Base-by-base conservation (phyloP, 768 basidiomycete genomes). In the Mycena sanguinolenta region DNA sequence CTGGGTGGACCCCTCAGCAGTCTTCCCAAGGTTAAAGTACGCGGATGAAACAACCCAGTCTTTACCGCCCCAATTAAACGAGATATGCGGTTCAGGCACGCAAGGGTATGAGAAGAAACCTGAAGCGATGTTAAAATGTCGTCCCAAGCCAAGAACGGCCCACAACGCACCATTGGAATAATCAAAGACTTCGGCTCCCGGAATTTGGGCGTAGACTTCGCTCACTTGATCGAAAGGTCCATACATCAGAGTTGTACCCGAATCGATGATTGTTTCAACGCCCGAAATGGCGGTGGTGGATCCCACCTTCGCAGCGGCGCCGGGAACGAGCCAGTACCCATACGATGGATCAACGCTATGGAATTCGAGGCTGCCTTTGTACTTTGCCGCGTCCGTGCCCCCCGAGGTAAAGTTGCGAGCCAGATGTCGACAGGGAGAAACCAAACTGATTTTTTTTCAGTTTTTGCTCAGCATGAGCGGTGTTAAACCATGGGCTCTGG, bases 31-130 rank as follows among this genome's bases (percentile, higher is more conserved):
- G 17, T 88, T 87, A 60, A 77, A 74, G 28, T 27, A 75, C 17
- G 80, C 63, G 62, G 87, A 81, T 4, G 86, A 83, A 68, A 90
- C 89, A 28, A 81, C 34, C 74, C 79, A 84, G 0, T 71, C 49
- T 54, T 77, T 73, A 25, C 79, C 79, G 63, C 81, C 81, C 74
- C 84, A 83, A 7, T 74, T 75, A 70, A 87, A 77, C 10, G 76
- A 69, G 19, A 85, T 65, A 2, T 66, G 57, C 16, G 77, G 74
- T 19, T 73, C 60, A 13, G 70, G 55, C 9, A 58, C 39, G 68
- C 80, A 81, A 74, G 79, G 70, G 39, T 44, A 60, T 1, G 27
- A 30, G 59, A 46, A 60, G 9, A 46, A 44, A n/a, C 44, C 44
- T 46, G 21, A 4, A 17, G 21, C 8, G 44, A n/a, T 8, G n/a